phyloP scores from a whole-genome alignment of 768 basidiomycete species.

The Termitomyces sp. region DNA sequence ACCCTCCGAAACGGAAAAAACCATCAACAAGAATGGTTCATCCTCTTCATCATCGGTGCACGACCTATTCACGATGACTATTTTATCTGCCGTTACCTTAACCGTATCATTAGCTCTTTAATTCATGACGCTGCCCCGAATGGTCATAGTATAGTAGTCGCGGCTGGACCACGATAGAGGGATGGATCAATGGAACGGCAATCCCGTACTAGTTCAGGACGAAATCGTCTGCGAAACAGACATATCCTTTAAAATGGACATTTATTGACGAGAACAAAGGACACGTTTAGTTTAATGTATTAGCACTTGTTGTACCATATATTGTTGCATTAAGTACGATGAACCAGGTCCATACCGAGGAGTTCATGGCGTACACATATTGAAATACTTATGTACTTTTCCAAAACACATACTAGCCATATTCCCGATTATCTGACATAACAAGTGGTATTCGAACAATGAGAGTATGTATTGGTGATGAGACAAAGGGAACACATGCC shows the following conservation, averaged over 20 bases:
- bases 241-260: not conserved
- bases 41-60: not conserved
- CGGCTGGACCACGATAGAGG: not conserved
- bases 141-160: not conserved
- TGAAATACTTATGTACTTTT: too few species aligned
- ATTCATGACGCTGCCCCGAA: not conserved
- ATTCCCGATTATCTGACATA: too few species aligned
- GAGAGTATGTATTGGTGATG: too few species aligned
- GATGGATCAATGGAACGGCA: not conserved
- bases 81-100: not conserved
- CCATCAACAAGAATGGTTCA: not conserved
- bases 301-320: not conserved
- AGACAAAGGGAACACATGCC: too few species aligned
- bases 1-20: conserved; percentile 1
- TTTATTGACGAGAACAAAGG: not conserved
- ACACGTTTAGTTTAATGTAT: not conserved
- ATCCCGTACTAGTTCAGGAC: not conserved
- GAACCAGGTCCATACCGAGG: too few species aligned
- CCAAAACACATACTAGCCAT: too few species aligned
- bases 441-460: too few species aligned
- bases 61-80: not conserved
- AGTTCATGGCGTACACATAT: too few species aligned
- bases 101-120: not conserved
- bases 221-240: not conserved
- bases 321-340: too few species aligned